Evolutionary conservation across 1,284 basidiomycete species (phyloP).

Genomic region (Inonotus hispidus): DNA sequence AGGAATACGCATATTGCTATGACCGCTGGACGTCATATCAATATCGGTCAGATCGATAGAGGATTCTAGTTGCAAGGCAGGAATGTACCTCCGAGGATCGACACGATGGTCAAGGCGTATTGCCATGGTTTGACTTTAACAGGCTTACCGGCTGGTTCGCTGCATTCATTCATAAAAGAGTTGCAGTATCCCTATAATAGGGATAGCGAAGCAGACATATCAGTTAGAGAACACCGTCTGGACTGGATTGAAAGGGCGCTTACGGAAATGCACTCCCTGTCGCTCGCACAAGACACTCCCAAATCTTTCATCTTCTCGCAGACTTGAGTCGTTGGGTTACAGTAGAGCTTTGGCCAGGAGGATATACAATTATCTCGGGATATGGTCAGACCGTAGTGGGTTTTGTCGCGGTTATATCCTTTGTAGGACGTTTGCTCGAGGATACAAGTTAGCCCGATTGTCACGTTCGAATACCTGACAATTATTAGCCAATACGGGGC

Average conservation of each 20-base stretch:
- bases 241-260: slow-evolving; percentile 26
- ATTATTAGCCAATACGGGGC: not conserved
- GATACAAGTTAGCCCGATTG: slow-evolving; percentile 49
- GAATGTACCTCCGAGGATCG: slow-evolving; percentile 37
- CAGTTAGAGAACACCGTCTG: not conserved
- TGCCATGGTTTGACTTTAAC: slow-evolving; percentile 39
- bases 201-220: no score
- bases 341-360: slow-evolving; percentile 45
- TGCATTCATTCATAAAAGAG: slow-evolving; percentile 26
- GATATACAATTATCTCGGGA: slow-evolving; percentile 57
- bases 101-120: slow-evolving; percentile 34
- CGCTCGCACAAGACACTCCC: slow-evolving; percentile 43
- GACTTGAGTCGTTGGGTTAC: slow-evolving; percentile 40
- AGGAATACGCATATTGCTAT: slow-evolving; percentile 37
- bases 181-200: slow-evolving; percentile 25
- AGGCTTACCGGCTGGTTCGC: slow-evolving; percentile 31
- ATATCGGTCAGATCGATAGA: not conserved
- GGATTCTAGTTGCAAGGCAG: not conserved
- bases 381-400: slow-evolving; percentile 46
- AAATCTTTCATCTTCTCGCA: slow-evolving; percentile 46
- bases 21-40: slow-evolving; percentile 33
- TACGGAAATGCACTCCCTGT: slow-evolving; percentile 52
- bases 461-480: slow-evolving; percentile 31
- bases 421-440: slow-evolving; percentile 59
- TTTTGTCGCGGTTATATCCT: slow-evolving; percentile 37